These are phyloP conservation scores for Phytopythium chamaehyphon DNA, from an alignment of 352 stramenopile genomes.

Conservation along the genomic window DNA sequence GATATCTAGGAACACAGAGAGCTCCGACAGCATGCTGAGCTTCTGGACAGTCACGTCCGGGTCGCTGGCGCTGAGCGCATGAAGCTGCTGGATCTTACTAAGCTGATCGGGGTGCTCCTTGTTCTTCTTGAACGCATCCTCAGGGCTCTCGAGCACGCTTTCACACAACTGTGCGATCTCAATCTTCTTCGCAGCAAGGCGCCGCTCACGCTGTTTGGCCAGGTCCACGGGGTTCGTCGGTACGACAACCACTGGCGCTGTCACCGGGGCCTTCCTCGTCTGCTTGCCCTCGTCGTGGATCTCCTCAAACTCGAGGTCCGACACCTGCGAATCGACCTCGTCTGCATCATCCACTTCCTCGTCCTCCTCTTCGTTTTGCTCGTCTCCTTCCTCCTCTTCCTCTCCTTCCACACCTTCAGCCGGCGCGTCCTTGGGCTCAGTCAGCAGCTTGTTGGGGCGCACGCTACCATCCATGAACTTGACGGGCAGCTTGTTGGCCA, in stretches of 20 bases:
- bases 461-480: constrained; percentile 87
- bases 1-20: constrained; percentile 96
- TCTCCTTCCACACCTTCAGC: constrained; percentile 15
- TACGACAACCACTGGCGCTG: not conserved
- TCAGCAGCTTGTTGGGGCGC: constrained; percentile 65
- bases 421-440: constrained; percentile 30
- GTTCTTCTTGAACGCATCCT: constrained; percentile 84
- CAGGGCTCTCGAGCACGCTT: constrained; percentile 81
- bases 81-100: constrained; percentile 80
- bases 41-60: constrained; percentile 73
- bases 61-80: constrained; percentile 54
- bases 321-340: constrained; percentile 61
- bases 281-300: constrained; percentile 27
- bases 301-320: constrained; percentile 83
- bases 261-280: not conserved
- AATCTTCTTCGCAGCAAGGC: constrained; percentile 79
- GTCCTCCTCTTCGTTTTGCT: constrained; percentile 32
- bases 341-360: constrained; percentile 31
- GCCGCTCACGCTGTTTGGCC: constrained; percentile 57
- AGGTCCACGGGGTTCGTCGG: constrained; percentile 41
- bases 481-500: constrained; percentile 74
- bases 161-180: constrained; percentile 89
- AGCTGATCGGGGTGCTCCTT: constrained; percentile 78
- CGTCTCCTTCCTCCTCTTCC: constrained; percentile 29
- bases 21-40: constrained; percentile 89